Conservation (phyloP, 768 basidiomycete species). For the Candolleomyces aberdarensis region DNA sequence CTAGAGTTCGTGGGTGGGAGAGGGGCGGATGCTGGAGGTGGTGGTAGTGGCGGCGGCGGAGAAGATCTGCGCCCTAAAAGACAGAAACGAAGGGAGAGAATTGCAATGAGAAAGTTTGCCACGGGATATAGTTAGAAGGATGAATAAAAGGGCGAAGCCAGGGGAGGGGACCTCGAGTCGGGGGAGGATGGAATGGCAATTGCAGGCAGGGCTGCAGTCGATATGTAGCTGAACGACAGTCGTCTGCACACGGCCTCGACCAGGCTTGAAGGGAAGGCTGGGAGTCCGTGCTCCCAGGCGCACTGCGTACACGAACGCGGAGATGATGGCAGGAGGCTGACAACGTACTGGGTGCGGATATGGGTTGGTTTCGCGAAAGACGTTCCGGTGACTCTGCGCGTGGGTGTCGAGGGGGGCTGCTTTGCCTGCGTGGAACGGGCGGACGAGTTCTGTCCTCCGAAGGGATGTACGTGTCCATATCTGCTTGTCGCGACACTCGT, state of each 20-base stretch:
- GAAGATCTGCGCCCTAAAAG: constrained; percentile 9
- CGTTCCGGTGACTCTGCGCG: constrained; percentile 22
- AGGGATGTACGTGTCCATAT: neutral
- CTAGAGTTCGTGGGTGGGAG: neutral
- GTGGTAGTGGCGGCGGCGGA: neutral
- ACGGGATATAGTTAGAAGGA: constrained; percentile 8
- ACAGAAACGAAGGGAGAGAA: constrained; percentile 7
- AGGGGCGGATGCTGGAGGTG: neutral
- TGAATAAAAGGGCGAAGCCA: constrained; percentile 8
- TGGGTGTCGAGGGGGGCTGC: neutral
- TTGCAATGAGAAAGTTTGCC: constrained; percentile 12
- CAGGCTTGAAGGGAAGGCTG: constrained; percentile 7
- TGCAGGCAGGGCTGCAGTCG: constrained; percentile 5
- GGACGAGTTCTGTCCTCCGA: constrained; percentile 3
- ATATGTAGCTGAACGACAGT: constrained; percentile 10
- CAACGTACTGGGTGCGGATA: constrained; percentile 58
- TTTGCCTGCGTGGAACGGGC: neutral
- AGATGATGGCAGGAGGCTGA: constrained; percentile 48
- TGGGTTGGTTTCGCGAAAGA: constrained; percentile 12
- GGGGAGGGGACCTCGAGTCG: constrained; percentile 9
- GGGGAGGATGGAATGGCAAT: constrained; percentile 3
- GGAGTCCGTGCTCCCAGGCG: constrained; percentile 7
- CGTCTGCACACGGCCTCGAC: constrained; percentile 8
- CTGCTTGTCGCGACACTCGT: constrained; percentile 8
- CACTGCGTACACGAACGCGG: constrained; percentile 26